Evolutionary conservation across 495 filamentous ascomycete genomes (phyloP), one percentile per base, ranked within the genome.

Genomic region (Penicillium cinerascens): DNA sequence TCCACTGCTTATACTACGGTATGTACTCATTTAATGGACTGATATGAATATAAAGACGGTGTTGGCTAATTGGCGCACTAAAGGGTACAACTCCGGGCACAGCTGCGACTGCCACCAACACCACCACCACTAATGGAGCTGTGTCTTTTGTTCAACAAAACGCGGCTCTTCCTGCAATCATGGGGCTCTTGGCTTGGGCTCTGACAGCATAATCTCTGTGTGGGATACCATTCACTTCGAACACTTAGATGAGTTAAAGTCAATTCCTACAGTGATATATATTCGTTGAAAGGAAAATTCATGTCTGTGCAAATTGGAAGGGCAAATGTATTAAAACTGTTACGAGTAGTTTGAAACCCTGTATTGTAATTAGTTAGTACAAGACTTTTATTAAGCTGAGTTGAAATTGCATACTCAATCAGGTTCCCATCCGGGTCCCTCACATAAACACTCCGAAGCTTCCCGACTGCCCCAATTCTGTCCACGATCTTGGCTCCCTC

Each of bases 351-450:
- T 64, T 15, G 60, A 64, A 13, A 64, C 38, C 10, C 60, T 64
- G 18, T 8, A 22, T 10, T 44, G 6, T 18, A 18, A 15, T 48
- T 13, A 43, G 17, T 11, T 42, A 4, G 2, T 27, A 10, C 16
- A n/a, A 7, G 6, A 10, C 21, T 26, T 15, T 13, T 2, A 25
- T n/a, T 33, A 4, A 37, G 36, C 11, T 11, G 13, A 23, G 29
- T 11, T 33, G 23, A 29, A 17, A 21, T 13, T 0, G 23, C 72
- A 50, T 59, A 80, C 78, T 82, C 79, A 45, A 82, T 73, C 25
- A 82, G 64, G 64, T 82, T 82, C 16, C 74, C 76, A 71, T 82
- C 79, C 1, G 78, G 77, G 63, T 82, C 79, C 26, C 79, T 65
- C 54, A 75, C 68, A 68, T 81, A 81, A 2, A 81, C 73, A 61